Evolutionary conservation across 495 filamentous ascomycete species (phyloP), one percentile per base, ranked within the genome.

Genomic region (Aspergillus olivimuriae): DNA sequence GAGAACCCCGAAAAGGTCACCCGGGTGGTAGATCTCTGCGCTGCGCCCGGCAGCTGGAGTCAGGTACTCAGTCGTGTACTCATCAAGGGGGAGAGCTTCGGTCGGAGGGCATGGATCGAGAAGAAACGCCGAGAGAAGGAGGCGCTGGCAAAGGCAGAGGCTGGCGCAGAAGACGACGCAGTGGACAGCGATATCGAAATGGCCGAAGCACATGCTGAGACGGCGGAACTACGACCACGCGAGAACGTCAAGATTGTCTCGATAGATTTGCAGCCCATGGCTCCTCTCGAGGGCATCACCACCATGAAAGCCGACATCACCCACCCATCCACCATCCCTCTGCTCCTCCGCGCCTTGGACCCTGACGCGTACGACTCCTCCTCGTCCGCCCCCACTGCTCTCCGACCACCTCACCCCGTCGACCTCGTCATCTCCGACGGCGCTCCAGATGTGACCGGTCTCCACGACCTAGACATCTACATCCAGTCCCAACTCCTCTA

Each of bases 401-500:
- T 71, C n/a, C 60, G 69, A 37, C 68, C 73, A 47, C 70, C 74
- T 11, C 80, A 89, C 43, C 87, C 82, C 0, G 89, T 95, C 17
- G 89, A 95, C 54, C 78, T 98, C 4, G 91, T 98, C 21, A 76
- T 98, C 41, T 92, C 86, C 38, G 92, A 98, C 52, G 92, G 92
- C 28, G 92, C 92, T 1, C 92, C 92, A 6, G 92, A 98, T 58
- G 94, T 97, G 28, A 98, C 92, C 0, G 92, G 92, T 17, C 71
- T 98, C 3, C 92, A 98, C 60, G 92, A 98, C 63, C 75, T 98
- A 6, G 92, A 98, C 62, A 96, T 96, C 53, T 97, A 97, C 61
- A 84, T 98, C 14, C 92, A 98, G 63, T 87, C 87, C 3, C 91
- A 96, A 64, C 78, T 98, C 15, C 83, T 98, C 40, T 94, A 89